These are phyloP conservation scores for Periconia sp. DNA, from an alignment of 2,329 filamentous ascomycete species.

Conservation along the genomic window DNA sequence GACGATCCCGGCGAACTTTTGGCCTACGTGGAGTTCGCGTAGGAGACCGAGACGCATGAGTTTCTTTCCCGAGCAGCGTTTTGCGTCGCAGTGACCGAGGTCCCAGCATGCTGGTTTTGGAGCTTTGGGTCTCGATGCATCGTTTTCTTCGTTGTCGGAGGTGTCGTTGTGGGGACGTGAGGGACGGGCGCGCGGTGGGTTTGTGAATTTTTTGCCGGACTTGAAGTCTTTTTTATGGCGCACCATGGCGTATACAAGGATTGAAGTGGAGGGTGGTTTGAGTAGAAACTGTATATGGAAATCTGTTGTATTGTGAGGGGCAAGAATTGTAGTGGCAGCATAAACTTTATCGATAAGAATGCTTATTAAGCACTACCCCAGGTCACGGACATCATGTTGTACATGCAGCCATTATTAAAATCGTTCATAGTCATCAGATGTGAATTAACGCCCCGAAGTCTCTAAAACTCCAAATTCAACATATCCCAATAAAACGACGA, in stretches of 20 bases:
- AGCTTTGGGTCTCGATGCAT: slow-evolving; percentile 43
- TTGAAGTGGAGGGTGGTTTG: slow-evolving; percentile 2
- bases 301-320: too few relatives aligned
- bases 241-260: slow-evolving; percentile 73
- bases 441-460: too few relatives aligned
- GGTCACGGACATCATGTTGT: too few relatives aligned
- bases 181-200: slow-evolving; percentile 63
- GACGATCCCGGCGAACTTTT: slow-evolving; percentile 90
- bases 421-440: too few relatives aligned
- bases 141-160: slow-evolving; percentile 22
- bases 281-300: too few relatives aligned
- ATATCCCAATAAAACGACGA: too few relatives aligned
- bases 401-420: too few relatives aligned
- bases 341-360: too few relatives aligned
- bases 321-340: too few relatives aligned
- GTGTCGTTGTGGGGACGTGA: slow-evolving; percentile 47
- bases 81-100: slow-evolving; percentile 95
- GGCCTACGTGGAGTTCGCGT: slow-evolving; percentile 88
- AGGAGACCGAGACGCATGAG: slow-evolving; percentile 92
- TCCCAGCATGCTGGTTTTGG: slow-evolving; percentile 99
- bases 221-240: slow-evolving; percentile 91
- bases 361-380: too few relatives aligned
- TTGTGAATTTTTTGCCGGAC: slow-evolving; percentile 74
- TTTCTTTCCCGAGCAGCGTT: slow-evolving; percentile 93
- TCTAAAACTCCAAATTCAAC: too few relatives aligned